Conservation (phyloP, 208 protist species). For the Borovskyia barvae region DNA sequence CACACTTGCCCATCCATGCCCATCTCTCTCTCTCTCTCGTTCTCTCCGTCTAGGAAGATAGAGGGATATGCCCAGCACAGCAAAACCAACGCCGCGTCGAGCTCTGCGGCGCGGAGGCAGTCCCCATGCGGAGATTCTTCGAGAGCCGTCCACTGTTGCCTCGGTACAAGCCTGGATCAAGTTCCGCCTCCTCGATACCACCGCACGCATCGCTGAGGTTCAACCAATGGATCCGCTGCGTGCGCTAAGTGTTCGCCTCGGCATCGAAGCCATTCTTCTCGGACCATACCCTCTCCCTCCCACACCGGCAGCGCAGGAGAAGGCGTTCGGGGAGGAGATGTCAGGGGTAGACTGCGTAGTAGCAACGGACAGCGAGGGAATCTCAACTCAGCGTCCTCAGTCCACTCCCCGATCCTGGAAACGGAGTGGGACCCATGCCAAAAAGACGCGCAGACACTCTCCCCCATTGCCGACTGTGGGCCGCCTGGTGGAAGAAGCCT, state of each 20-base stretch:
- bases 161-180: slow-evolving; percentile 25
- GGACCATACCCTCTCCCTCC: slow-evolving; percentile 7
- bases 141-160: background rate
- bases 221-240: slow-evolving; percentile 33
- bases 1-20: background rate
- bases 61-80: too few relatives aligned
- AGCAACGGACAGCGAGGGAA: too few relatives aligned
- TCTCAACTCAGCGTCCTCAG: too few relatives aligned
- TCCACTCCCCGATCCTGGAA: too few relatives aligned
- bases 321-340: slow-evolving; percentile 6
- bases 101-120: too few relatives aligned
- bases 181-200: slow-evolving; percentile 22
- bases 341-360: background rate
- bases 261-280: slow-evolving; percentile 24
- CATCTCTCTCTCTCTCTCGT: background rate
- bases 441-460: background rate
- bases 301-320: background rate
- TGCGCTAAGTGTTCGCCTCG: slow-evolving; percentile 27
- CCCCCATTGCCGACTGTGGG: background rate
- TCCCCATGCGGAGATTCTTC: too few relatives aligned
- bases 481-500: slow-evolving; percentile 10
- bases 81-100: too few relatives aligned
- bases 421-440: background rate
- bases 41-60: background rate
- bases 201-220: slow-evolving; percentile 24